Evolutionary conservation across 352 stramenopile species (phyloP).

Genomic region (Bremia lactucae): DNA sequence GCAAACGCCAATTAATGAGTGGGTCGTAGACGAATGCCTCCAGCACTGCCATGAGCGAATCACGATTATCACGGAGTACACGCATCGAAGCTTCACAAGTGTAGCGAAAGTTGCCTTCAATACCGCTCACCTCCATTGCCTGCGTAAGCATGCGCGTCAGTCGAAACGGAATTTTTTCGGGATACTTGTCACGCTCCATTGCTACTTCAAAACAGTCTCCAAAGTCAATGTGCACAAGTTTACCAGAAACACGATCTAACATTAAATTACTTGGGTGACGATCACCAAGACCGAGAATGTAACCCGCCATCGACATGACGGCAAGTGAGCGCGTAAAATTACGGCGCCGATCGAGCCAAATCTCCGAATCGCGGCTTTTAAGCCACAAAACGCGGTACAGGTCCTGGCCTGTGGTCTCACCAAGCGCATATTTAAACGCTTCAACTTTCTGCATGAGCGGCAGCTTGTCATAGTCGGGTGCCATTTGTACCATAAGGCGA

Average conservation of each 20-base stretch:
- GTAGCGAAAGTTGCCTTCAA: slow-evolving; percentile 98
- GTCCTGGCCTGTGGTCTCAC: slow-evolving; percentile 94
- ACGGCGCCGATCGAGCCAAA: slow-evolving; percentile 97
- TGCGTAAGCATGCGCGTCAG: slow-evolving; percentile 97
- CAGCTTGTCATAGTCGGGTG: slow-evolving; percentile 97
- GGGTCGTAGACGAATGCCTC: slow-evolving; percentile 99
- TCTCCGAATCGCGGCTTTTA: slow-evolving; percentile 97
- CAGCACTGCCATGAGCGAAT: slow-evolving; percentile 98
- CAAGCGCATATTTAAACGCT: slow-evolving; percentile 92
- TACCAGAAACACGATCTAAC: slow-evolving; percentile 97
- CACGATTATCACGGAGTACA: slow-evolving; percentile 96
- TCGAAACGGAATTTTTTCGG: slow-evolving; percentile 99
- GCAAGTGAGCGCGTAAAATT: slow-evolving; percentile 98
- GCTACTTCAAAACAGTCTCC: slow-evolving; percentile 98
- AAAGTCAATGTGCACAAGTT: slow-evolving; percentile 98
- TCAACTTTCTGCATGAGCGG: slow-evolving; percentile 99
- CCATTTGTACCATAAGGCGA: slow-evolving; percentile 94
- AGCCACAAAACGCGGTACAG: slow-evolving; percentile 99
- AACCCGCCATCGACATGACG: slow-evolving; percentile 99
- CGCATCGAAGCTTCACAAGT: slow-evolving; percentile 98
- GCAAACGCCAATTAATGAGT: slow-evolving; percentile 97
- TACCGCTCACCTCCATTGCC: slow-evolving; percentile 99
- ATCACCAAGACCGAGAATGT: slow-evolving; percentile 99
- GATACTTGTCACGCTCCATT: slow-evolving; percentile 99
- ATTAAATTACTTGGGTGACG: slow-evolving; percentile 99